These are phyloP conservation scores for Solanum aculeatissimum DNA, from an alignment of 305 asterid species.

Conservation along the genomic window DNA sequence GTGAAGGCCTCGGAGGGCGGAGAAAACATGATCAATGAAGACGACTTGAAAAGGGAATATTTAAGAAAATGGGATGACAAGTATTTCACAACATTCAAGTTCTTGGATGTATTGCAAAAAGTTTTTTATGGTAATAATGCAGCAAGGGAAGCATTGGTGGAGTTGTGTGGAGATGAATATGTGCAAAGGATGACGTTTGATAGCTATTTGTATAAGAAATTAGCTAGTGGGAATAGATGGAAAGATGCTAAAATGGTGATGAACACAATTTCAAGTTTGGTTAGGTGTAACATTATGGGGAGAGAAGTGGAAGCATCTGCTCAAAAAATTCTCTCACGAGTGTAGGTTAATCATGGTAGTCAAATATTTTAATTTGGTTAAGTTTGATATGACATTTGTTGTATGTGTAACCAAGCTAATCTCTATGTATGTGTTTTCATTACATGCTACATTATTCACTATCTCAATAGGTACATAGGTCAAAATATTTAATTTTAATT, in stretches of 20 bases:
- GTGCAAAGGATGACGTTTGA: conserved; percentile 84
- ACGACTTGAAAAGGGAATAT: conserved; percentile 57
- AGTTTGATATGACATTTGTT: background rate
- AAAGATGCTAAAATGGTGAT: conserved; percentile 43
- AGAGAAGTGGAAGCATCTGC: conserved; percentile 16
- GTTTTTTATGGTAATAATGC: conserved; percentile 63
- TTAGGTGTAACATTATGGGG: conserved; percentile 55
- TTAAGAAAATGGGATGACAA: conserved; percentile 66
- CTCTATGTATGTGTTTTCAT: background rate
- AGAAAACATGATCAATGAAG: conserved; percentile 37
- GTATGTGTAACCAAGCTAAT: background rate
- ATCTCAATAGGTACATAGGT: background rate
- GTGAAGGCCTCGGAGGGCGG: conserved; percentile 60
- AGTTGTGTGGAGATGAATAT: conserved; percentile 66
- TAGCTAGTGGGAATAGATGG: conserved; percentile 44
- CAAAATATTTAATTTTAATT: too few relatives aligned
- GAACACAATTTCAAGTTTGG: conserved; percentile 48
- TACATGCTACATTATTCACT: background rate
- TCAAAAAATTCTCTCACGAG: conserved; percentile 6
- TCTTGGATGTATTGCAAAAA: conserved; percentile 48
- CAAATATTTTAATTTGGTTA: background rate
- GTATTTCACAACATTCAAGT: conserved; percentile 46
- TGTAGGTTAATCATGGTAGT: background rate
- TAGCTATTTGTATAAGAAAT: conserved; percentile 60
- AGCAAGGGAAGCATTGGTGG: conserved; percentile 70